Base-by-base conservation (phyloP, 2,329 filamentous ascomycete genomes). In the Fusarium brachygibbosum region DNA sequence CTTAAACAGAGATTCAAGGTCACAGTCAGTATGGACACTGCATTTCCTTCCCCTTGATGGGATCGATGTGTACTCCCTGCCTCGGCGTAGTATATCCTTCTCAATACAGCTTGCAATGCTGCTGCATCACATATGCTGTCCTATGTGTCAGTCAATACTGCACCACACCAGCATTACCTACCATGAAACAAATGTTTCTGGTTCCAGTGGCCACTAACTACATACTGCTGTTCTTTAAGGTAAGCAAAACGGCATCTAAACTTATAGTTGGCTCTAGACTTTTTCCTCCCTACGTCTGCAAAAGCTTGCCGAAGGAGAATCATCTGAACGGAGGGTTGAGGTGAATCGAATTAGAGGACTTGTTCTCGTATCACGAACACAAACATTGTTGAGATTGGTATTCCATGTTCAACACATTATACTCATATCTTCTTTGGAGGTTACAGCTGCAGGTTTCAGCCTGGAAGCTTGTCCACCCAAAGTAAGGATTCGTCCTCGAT, bases 121-220 rank as follows among this genome's bases (percentile, higher is more conserved):
- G 25, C 38, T 45, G 51, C 37, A 50, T 45, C 59, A 50, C 42
- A 38, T n/a, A 32, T 45, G 53, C 9, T 62, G 38, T 54, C 23
- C 41, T 29, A 40, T 52, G 46, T 35, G 28, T 13, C 37, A 34
- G 34, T 38, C 23, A 12, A 62, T 54, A 38, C 29, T 29, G 38
- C 25, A 42, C 38, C 32, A 45, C 38, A 45, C n/a, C 21, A 35
- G 48, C 2, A 14, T 38, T 12, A 12, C 14, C 8, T 17, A 35
- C 17, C 41, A 17, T 34, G 31, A 34, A 34, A 49, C 32, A 10
- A 11, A 35, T 28, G 4, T n/a, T 44, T 29, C n/a, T 44, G 2
- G 41, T 14, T n/a, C 12, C 10, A 41, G 11, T 38, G 14, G 12
- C n/a, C 7, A 38, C 12, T 48, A 4, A 48, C 10, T 11, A 19